phyloP scores from a whole-genome alignment of 306 rosid genomes.

The Cucurbita moschata region DNA sequence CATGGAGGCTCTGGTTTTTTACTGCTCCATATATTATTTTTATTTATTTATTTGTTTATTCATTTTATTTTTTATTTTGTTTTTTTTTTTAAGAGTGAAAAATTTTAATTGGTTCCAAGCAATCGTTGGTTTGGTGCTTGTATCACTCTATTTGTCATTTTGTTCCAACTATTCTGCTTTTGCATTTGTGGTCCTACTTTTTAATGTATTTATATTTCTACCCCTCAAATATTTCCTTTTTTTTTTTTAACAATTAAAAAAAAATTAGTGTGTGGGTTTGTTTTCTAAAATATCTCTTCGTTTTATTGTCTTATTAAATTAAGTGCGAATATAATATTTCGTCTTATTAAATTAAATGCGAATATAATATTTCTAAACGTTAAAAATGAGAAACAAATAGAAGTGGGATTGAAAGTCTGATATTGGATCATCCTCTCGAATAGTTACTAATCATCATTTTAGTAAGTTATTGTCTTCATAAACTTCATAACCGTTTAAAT shows the following conservation, averaged over 20 bases:
- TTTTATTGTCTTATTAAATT: neutral
- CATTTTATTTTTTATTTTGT: neutral
- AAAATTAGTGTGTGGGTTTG: neutral
- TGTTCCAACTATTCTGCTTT: constrained; percentile 14
- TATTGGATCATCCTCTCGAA: too few species aligned
- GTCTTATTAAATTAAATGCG: neutral
- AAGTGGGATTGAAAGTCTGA: too few species aligned
- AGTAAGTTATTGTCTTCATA: too few species aligned
- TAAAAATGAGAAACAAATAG: neutral
- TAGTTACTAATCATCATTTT: too few species aligned
- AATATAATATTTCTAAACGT: neutral
- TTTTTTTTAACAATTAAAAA: neutral
- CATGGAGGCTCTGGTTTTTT: constrained; percentile 28
- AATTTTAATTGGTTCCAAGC: neutral
- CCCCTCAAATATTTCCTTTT: neutral
- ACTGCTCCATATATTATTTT: constrained; percentile 12
- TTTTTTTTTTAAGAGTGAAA: neutral
- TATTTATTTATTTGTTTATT: neutral
- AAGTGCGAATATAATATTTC: neutral
- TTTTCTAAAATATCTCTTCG: neutral
- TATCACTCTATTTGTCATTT: constrained; percentile 25
- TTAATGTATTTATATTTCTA: constrained; percentile 10
- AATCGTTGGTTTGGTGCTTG: constrained; percentile 25
- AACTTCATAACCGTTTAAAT: too few species aligned
- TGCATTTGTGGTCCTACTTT: constrained; percentile 11